Conservation (phyloP, 176 grass and related monocot genomes). For the Eragrostis curvula region DNA sequence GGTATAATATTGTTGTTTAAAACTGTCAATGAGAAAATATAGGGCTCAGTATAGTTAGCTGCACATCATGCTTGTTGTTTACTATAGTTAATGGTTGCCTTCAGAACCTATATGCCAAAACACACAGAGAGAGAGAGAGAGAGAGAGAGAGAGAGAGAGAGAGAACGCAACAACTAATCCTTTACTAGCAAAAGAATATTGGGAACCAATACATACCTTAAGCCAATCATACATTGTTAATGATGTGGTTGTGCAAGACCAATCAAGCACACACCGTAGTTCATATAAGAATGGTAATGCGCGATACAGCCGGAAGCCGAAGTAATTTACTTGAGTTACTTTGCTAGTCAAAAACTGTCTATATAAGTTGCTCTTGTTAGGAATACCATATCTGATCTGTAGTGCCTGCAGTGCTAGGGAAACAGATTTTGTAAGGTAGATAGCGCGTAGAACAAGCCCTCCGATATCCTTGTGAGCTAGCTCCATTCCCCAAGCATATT, state of each 20-base stretch:
- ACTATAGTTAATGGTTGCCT: neutral
- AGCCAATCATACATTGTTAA: constrained; percentile 99
- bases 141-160: no score
- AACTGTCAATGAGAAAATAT: no score
- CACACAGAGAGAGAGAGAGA: no score
- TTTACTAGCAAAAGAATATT: neutral
- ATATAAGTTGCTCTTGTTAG: constrained; percentile 94
- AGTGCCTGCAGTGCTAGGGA: constrained; percentile 88
- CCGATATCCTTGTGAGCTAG: constrained; percentile 78
- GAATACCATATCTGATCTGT: constrained; percentile 93
- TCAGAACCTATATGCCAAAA: constrained; percentile 17
- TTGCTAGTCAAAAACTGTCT: constrained; percentile 95
- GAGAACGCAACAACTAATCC: neutral
- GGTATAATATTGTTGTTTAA: no score
- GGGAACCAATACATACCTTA: constrained; percentile 62
- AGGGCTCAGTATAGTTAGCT: neutral
- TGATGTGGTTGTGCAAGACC: constrained; percentile 96
- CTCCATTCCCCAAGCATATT: constrained; percentile 93
- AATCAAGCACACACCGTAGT: constrained; percentile 93
- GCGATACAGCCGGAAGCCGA: constrained; percentile 89
- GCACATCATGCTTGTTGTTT: neutral
- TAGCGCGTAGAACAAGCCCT: constrained; percentile 81
- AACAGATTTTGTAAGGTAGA: constrained; percentile 94
- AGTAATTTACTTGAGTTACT: constrained; percentile 96
- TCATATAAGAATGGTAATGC: constrained; percentile 98